A percentile compares a stretch with the other conserved stretches of the same genome.
phyloP scores from a whole-genome alignment of 805 yeast genomes.

The Naumovozyma dairenensis region DNA sequence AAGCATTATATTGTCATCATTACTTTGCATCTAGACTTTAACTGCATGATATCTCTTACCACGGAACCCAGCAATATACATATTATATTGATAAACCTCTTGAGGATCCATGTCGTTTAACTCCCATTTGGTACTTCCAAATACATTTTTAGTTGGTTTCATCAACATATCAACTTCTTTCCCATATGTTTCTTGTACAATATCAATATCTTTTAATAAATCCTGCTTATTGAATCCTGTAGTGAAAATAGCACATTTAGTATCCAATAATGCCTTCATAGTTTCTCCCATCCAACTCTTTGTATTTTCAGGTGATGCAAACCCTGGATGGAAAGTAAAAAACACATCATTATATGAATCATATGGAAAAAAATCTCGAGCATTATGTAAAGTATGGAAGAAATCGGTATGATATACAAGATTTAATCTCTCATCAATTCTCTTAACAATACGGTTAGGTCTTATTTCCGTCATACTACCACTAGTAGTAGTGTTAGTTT shows the following conservation, averaged over 20 bases:
- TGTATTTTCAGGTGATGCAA: conserved; percentile 70
- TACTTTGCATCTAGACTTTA: no score
- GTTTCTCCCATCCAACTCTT: conserved; percentile 88
- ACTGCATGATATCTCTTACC: conserved; percentile 96
- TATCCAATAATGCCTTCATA: conserved; percentile 77
- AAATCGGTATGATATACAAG: conserved; percentile 82
- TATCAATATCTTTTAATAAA: conserved; percentile 55
- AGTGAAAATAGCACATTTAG: conserved; percentile 85
- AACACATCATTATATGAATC: conserved; percentile 94
- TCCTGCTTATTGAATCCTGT: conserved; percentile 85
- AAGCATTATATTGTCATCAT: no score
- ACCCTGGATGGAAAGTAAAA: conserved; percentile 93
- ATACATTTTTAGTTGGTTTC: conserved; percentile 62
- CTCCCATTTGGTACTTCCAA: conserved; percentile 89
- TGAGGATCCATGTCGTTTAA: conserved; percentile 87
- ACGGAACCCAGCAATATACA: conserved; percentile 82
- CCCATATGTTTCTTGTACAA: conserved; percentile 56
- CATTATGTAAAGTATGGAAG: conserved; percentile 84
- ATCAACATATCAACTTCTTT: conserved; percentile 77
- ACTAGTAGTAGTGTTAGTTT: conserved; percentile 34
- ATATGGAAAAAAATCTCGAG: conserved; percentile 94
- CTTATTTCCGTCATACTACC: no score
- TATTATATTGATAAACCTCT: conserved; percentile 91
- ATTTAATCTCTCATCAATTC: conserved; percentile 67
- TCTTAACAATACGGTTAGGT: conserved; percentile 65